Evolutionary conservation across 257 asterid genomes (phyloP), one percentile per base, ranked within the genome.

Genomic region (Eucommia ulmoides): DNA sequence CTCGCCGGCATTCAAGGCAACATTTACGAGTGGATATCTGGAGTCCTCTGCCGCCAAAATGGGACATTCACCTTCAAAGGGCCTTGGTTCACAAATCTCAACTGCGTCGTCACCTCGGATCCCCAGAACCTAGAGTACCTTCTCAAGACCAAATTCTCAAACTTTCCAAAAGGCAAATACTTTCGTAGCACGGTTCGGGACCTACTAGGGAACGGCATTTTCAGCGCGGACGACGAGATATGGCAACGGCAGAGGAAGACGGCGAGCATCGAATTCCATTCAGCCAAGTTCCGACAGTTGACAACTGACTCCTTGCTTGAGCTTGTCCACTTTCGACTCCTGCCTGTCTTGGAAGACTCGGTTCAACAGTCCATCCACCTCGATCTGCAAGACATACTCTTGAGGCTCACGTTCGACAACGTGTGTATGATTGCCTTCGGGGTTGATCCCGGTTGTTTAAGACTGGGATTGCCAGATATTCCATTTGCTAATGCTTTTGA

Each of bases 351-450:
- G 8, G 91, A 84, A 24, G 78, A 76, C 12, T 70, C 91, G 0
- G 24, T 51, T 0, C 19, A 49, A 8, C 58, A 60, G 47, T 54
- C 78, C 16, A 20, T 17, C 3, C 17, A 68, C 8, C 48, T 80
- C 2, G 96, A 88, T 49, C 59, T 88, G 15, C 97, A 88, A 50
- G 97, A 88, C 20, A 33, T 88, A 15, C 81, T 88, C 1, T 66
- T 88, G 1, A 60, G 97, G 25, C 75, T 88, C 19, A 88, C 97
- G 1, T 88, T 88, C 50, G 97, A 88, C 22, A 88, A 88, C 52
- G 96, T 88, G 1, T 88, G 94, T 63, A 84, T 82, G 80, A 84
- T 88, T n/a, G 97, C 97, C 0, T 84, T 88, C 41, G 97, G 97
- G 0, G 93, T 80, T 41, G 97, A 88, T 58, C 97, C 97, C 0